phyloP scores from a whole-genome alignment of 2,329 filamentous ascomycete species.

The Cyphellophora attinorum region DNA sequence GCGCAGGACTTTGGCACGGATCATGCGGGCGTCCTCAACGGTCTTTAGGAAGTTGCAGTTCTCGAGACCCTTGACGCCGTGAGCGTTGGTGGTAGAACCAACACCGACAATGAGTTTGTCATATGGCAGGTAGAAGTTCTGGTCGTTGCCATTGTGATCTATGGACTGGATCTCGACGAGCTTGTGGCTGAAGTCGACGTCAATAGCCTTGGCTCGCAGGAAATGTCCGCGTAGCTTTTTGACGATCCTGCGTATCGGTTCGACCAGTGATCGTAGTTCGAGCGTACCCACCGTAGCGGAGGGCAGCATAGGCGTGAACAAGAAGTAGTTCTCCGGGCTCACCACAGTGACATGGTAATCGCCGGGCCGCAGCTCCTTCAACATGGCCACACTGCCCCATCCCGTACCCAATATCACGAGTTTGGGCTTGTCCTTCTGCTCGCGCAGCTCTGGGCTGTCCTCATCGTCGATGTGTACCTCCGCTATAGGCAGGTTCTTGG shows the following conservation, averaged over 20 bases:
- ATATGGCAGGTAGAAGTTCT: conserved; percentile 87
- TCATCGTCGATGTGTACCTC: conserved; percentile 84
- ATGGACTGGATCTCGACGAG: conserved; percentile 75
- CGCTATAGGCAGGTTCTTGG: conserved; percentile 89
- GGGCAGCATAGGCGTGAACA: conserved; percentile 96
- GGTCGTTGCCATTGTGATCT: conserved; percentile 61
- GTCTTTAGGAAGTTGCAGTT: conserved; percentile 93
- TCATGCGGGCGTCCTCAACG: conserved; percentile 80
- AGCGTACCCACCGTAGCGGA: conserved; percentile 94
- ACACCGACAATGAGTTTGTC: conserved; percentile 93
- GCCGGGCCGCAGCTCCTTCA: conserved; percentile 82
- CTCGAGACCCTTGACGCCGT: conserved; percentile 90
- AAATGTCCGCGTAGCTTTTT: conserved; percentile 75
- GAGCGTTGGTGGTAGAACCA: conserved; percentile 82
- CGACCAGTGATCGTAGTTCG: conserved; percentile 80
- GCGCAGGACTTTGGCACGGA: conserved; percentile 77
- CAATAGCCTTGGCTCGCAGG: conserved; percentile 73
- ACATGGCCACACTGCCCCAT: conserved; percentile 84
- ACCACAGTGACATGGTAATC: conserved; percentile 96
- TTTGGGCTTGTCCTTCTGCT: conserved; percentile 77
- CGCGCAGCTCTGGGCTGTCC: conserved; percentile 60
- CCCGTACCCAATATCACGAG: conserved; percentile 88
- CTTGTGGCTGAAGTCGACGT: conserved; percentile 86
- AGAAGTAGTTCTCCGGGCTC: conserved; percentile 89
- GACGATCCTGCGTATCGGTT: conserved; percentile 82